Evolutionary conservation across 345 rosid species (phyloP), one percentile per base, ranked within the genome.

Genomic region (Abelmoschus esculentus): DNA sequence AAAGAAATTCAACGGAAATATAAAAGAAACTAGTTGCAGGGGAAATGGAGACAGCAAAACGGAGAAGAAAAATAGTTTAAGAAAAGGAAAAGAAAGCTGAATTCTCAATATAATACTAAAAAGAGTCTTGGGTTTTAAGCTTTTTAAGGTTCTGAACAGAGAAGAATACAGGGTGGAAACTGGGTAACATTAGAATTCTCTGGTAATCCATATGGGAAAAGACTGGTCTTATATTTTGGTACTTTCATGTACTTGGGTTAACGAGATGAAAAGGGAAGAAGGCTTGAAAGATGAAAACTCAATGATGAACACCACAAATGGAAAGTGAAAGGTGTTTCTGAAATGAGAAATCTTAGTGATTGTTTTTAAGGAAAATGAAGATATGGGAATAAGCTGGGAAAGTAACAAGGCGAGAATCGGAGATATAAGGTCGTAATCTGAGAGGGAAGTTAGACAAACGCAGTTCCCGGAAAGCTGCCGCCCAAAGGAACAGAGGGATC

Each of bases 11-110:
- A 61, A 61, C 28, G 28, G 28, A 28, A 17, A 36, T 61, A 61
- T 36, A 61, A 61, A 61, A 61, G 47, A 61, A 40, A 36, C 66
- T n/a, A 61, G 74, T 87, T 81, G 90, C 80, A 77, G 84, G 87
- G 68, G 78, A 83, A 80, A 77, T 62, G 77, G 82, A 76, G 80
- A 78, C 80, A 78, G 72, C 58, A 71, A 19, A 63, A 69, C 5
- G 63, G 8, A 42, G 70, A 58, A 72, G 18, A 9, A 26, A 29
- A 56, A 40, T 9, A 40, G 46, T 40, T 40, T 32, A 3, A 32
- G 7, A 40, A 40, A 40, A 4, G 11, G 11, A 9, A 40, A 40
- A 9, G 42, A 38, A 38, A 38, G 7, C 8, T 6, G 8, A 40
- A 40, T 8, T 40, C 46, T 6, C 10, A 40, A 6, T 40, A 40